A percentile compares a stretch with the other conserved stretches of the same genome.
Evolutionary conservation across 2,329 filamentous ascomycete species (phyloP).

Genomic region (Fusarium sp.): DNA sequence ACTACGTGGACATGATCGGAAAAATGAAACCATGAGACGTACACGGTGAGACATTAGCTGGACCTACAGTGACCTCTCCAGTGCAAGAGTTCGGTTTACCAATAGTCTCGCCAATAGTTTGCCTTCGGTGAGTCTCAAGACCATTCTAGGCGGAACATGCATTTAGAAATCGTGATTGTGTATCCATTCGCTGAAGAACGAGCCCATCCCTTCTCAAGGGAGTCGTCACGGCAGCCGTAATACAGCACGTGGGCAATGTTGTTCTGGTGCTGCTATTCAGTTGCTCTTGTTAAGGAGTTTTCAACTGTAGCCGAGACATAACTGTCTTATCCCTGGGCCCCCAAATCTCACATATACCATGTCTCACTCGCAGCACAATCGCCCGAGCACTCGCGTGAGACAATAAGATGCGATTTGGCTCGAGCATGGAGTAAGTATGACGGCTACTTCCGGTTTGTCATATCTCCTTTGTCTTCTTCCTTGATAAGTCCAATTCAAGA

Average conservation of each 20-base stretch:
- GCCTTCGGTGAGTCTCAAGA: background rate
- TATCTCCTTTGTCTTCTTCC: background rate
- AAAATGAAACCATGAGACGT: background rate
- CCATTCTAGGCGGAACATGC: background rate
- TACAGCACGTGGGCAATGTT: background rate
- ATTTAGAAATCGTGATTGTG: background rate
- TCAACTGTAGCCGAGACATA: slow-evolving; percentile 2
- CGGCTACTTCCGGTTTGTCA: background rate
- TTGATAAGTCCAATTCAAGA: background rate
- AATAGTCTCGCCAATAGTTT: background rate
- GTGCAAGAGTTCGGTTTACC: background rate
- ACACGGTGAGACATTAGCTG: background rate
- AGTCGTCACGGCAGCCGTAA: slow-evolving; percentile 10
- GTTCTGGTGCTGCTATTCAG: background rate
- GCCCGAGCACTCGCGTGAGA: background rate
- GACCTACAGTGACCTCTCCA: background rate
- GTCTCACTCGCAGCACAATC: slow-evolving; percentile 2
- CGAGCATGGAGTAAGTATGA: background rate
- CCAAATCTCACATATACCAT: background rate
- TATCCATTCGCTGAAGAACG: background rate
- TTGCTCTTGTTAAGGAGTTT: background rate
- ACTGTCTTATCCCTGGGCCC: background rate
- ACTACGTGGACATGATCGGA: background rate
- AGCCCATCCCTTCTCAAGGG: background rate
- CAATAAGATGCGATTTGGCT: background rate